Percentiles rank a stretch among this genome's conserved stretches.
Evolutionary conservation across 2,329 filamentous ascomycete species (phyloP).

Genomic region (Helotiales sp.): DNA sequence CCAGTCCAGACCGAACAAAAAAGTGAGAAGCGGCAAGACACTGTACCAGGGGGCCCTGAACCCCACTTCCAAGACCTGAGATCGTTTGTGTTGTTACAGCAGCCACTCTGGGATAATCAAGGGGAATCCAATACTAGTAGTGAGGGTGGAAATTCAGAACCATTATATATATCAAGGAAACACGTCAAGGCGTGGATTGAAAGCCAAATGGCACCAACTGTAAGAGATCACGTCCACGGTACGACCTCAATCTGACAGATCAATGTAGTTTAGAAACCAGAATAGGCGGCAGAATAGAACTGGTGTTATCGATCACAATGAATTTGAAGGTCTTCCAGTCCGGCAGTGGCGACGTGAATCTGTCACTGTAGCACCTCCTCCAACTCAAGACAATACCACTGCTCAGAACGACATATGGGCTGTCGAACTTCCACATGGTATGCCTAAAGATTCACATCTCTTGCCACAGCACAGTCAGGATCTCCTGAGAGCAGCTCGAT

Average conservation of each 20-base stretch:
- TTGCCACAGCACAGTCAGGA: conserved; percentile 79
- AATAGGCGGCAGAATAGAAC: conserved; percentile 35
- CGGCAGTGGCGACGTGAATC: conserved; percentile 82
- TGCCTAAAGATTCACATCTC: conserved; percentile 83
- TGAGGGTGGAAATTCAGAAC: too few relatives aligned
- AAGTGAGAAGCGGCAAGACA: too few relatives aligned
- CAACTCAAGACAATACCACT: conserved; percentile 60
- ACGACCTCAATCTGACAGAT: background rate
- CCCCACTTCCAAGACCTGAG: too few relatives aligned
- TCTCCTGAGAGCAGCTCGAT: conserved; percentile 77
- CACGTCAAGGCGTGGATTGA: too few relatives aligned
- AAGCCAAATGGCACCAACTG: conserved; percentile 13
- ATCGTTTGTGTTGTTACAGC: too few relatives aligned
- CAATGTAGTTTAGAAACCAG: conserved; percentile 29
- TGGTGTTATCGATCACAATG: conserved; percentile 55
- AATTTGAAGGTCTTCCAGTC: conserved; percentile 63
- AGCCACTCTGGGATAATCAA: too few relatives aligned
- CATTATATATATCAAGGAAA: too few relatives aligned
- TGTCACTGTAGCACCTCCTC: conserved; percentile 66
- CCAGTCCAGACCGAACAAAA: too few relatives aligned
- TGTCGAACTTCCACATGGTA: conserved; percentile 71
- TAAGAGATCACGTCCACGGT: background rate
- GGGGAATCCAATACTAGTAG: too few relatives aligned
- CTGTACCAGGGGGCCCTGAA: too few relatives aligned
- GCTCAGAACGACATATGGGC: conserved; percentile 69